Evolutionary conservation across 2,329 filamentous ascomycete species (phyloP).

Genomic region (Hymenoscyphus salicellus): DNA sequence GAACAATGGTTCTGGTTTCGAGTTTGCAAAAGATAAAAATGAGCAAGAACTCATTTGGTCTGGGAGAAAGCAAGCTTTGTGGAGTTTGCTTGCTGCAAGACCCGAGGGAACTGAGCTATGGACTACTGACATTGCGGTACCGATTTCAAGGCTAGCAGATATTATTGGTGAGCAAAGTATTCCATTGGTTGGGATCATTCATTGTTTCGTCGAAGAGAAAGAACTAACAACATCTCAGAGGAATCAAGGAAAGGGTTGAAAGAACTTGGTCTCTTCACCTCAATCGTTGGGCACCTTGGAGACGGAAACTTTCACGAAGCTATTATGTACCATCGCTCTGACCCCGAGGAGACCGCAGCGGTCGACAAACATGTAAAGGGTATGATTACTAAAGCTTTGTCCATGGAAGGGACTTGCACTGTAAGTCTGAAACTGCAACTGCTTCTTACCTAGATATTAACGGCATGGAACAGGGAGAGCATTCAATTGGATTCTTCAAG

Average conservation of each 20-base stretch:
- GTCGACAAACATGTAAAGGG: conserved; percentile 77
- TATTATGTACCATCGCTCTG: conserved; percentile 78
- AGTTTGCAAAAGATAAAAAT: conserved; percentile 67
- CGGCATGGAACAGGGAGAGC: conserved; percentile 57
- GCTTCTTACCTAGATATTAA: conserved; percentile 14
- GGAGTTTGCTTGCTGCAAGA: conserved; percentile 71
- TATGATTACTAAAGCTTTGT: conserved; percentile 81
- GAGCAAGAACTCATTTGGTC: conserved; percentile 76
- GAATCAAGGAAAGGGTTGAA: conserved; percentile 83
- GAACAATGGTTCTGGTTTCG: conserved; percentile 64
- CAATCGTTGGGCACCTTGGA: conserved; percentile 82
- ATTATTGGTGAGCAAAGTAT: conserved; percentile 76
- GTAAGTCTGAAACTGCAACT: conserved; percentile 27
- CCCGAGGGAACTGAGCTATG: conserved; percentile 62
- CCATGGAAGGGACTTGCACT: conserved; percentile 91
- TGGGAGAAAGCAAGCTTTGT: conserved; percentile 75
- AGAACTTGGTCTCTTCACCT: conserved; percentile 77
- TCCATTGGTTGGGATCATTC: not conserved
- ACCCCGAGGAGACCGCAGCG: conserved; percentile 65
- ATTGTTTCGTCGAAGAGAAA: not conserved
- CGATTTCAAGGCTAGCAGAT: conserved; percentile 68
- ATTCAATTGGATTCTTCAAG: conserved; percentile 81
- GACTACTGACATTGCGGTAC: conserved; percentile 82
- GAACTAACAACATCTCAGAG: conserved; percentile 38
- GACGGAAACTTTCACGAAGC: conserved; percentile 64